Percentiles rank a stretch among this genome's conserved stretches.
phyloP scores from a whole-genome alignment of 106 monocot species.

The Triglochin maritima region DNA sequence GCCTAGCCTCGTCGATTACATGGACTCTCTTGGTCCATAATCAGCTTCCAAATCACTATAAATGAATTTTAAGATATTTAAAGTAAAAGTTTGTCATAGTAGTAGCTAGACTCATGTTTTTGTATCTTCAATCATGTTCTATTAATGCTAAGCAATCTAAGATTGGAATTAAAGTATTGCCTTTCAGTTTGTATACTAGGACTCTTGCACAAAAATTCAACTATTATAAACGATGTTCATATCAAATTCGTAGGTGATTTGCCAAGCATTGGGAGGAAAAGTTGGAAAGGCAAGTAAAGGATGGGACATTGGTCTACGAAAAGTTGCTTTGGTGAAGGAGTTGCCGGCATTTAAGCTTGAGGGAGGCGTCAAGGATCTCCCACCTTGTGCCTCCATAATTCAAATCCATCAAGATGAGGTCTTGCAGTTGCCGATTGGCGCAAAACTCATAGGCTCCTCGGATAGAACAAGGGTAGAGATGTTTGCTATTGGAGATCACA shows the following conservation, averaged over 20 bases:
- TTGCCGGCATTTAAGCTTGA: constrained; percentile 7
- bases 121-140: too few species aligned
- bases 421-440: constrained; percentile 30
- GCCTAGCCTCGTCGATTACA: too few species aligned
- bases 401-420: constrained; percentile 85
- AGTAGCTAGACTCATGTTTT: too few species aligned
- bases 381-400: constrained; percentile 29
- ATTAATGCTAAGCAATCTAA: too few species aligned
- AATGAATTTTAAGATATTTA: too few species aligned
- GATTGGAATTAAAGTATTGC: too few species aligned
- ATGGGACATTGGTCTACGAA: constrained; percentile 28
- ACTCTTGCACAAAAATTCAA: too few species aligned
- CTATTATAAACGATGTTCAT: too few species aligned
- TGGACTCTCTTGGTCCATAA: too few species aligned
- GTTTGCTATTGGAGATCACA: constrained; percentile 42
- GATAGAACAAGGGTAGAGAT: constrained; percentile 58
- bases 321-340: constrained; percentile 16
- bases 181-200: too few species aligned
- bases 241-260: constrained; percentile 12
- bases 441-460: constrained; percentile 58
- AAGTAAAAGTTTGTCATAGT: too few species aligned
- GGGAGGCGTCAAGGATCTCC: constrained; percentile 11
- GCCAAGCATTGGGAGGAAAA: constrained; percentile 25
- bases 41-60: too few species aligned
- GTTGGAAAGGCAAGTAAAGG: constrained; percentile 17